A percentile compares a stretch with the other conserved stretches of the same genome.
These are phyloP conservation scores for Brassica nigra DNA, from an alignment of 345 rosid genomes.

Conservation along the genomic window DNA sequence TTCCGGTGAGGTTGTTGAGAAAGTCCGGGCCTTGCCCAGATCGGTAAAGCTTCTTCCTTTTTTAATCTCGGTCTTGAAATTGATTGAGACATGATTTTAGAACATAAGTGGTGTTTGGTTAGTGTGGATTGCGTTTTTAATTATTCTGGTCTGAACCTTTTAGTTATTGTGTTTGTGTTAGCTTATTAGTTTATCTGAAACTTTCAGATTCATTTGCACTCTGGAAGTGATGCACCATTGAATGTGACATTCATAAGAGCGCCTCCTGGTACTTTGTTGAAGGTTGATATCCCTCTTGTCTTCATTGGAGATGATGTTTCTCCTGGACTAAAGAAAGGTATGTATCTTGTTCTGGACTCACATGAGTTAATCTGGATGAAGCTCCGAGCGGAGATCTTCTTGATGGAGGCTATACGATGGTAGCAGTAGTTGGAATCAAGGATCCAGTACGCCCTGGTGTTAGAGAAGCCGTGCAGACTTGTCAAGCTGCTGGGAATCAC, in stretches of 20 bases:
- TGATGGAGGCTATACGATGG: conserved; percentile 57
- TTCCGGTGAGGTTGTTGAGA: conserved; percentile 63
- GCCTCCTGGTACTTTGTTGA: conserved; percentile 70
- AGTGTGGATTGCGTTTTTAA: not conserved
- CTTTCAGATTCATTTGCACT: conserved; percentile 76
- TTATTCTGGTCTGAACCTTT: not conserved
- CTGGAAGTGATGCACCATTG: conserved; percentile 74
- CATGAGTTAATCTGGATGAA: conserved; percentile 39
- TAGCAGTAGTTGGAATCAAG: conserved; percentile 68
- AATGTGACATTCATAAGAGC: conserved; percentile 93
- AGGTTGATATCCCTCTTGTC: conserved; percentile 82
- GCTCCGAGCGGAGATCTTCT: conserved; percentile 52
- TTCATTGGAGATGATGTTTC: conserved; percentile 91
- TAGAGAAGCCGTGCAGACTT: conserved; percentile 63
- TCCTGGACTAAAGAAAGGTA: conserved; percentile 97
- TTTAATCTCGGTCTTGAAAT: not conserved
- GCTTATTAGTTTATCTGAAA: not conserved
- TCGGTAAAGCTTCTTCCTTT: conserved; percentile 44
- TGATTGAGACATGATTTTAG: not conserved
- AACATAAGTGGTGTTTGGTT: not conserved
- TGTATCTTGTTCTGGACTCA: too few species aligned
- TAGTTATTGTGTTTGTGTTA: not conserved
- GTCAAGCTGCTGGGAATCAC: conserved; percentile 70
- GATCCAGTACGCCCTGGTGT: conserved; percentile 76
- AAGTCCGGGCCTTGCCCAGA: conserved; percentile 84